phyloP scores from a whole-genome alignment of 352 stramenopile species.

The Globisporangium camurandrum region DNA sequence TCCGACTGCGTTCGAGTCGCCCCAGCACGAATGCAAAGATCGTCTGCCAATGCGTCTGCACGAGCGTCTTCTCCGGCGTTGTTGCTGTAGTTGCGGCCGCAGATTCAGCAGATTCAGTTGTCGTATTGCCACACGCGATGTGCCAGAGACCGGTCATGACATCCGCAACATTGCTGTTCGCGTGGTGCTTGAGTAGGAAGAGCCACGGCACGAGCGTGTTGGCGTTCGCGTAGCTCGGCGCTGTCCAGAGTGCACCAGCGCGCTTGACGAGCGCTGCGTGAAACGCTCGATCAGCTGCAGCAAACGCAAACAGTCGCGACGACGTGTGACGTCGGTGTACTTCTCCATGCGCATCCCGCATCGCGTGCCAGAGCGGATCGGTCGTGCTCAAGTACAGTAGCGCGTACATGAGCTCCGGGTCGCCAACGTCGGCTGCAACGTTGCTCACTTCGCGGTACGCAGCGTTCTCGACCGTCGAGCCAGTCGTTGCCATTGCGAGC shows the following conservation, averaged over 20 bases:
- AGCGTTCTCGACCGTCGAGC: slow-evolving; percentile 52
- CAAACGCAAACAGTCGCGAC: slow-evolving; percentile 36
- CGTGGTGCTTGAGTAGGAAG: slow-evolving; percentile 71
- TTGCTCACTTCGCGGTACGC: slow-evolving; percentile 83
- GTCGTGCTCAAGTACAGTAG: slow-evolving; percentile 76
- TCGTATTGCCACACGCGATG: slow-evolving; percentile 38
- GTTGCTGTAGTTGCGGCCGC: no score
- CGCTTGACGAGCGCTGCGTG: slow-evolving; percentile 35
- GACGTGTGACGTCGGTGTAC: not conserved
- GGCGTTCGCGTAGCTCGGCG: slow-evolving; percentile 36
- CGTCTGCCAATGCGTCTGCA: slow-evolving; percentile 41
- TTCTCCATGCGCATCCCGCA: slow-evolving; percentile 5
- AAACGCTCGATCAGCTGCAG: slow-evolving; percentile 33
- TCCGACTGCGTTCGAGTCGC: slow-evolving; percentile 51
- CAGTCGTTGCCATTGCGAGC: not conserved
- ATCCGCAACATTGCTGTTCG: slow-evolving; percentile 50
- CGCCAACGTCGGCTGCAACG: slow-evolving; percentile 66
- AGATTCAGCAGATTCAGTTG: slow-evolving; percentile 4
- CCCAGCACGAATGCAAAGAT: slow-evolving; percentile 54
- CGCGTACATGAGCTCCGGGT: slow-evolving; percentile 77
- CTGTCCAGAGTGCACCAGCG: slow-evolving; percentile 52
- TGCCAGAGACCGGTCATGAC: slow-evolving; percentile 69
- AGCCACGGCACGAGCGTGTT: slow-evolving; percentile 64
- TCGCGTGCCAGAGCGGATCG: slow-evolving; percentile 54
- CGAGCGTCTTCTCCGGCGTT: slow-evolving; percentile 35